phyloP scores from a whole-genome alignment of 164 flowering plant species.

The Vitis rotundifolia region DNA sequence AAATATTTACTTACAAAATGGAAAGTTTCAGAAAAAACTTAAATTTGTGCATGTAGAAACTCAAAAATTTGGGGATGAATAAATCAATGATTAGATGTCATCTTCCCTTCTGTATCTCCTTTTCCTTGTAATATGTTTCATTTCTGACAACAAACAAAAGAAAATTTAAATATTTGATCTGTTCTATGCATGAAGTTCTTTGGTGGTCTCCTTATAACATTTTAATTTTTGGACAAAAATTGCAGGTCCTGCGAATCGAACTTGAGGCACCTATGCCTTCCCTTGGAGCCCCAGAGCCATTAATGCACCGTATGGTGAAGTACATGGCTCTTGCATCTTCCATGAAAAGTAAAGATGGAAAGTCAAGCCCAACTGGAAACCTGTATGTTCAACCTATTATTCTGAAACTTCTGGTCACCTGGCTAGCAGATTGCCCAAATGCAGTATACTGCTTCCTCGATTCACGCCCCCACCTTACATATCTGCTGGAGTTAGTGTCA shows the following conservation, averaged over 20 bases:
- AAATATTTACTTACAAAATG: background rate
- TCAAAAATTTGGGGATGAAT: background rate
- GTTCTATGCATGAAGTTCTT: background rate
- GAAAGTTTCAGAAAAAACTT: background rate
- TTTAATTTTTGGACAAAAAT: constrained; percentile 1
- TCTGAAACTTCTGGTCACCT: constrained; percentile 72
- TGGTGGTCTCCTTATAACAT: background rate
- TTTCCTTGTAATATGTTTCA: too few relatives aligned
- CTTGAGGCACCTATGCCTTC: constrained; percentile 64
- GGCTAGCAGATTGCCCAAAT: constrained; percentile 82
- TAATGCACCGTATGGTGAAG: constrained; percentile 80
- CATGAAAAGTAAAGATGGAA: constrained; percentile 52
- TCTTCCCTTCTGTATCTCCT: background rate
- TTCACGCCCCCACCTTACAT: constrained; percentile 82
- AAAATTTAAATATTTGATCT: background rate
- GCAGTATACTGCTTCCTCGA: constrained; percentile 84
- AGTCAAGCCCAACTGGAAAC: constrained; percentile 31
- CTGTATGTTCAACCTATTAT: constrained; percentile 66
- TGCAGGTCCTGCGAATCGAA: constrained; percentile 74
- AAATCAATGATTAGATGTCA: background rate
- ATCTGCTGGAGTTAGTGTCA: constrained; percentile 80
- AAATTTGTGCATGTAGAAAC: background rate
- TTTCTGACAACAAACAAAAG: background rate
- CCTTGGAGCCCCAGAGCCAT: constrained; percentile 71
- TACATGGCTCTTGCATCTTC: constrained; percentile 84